Conservation (phyloP, 495 filamentous ascomycete species). For the Xylaria curta region DNA sequence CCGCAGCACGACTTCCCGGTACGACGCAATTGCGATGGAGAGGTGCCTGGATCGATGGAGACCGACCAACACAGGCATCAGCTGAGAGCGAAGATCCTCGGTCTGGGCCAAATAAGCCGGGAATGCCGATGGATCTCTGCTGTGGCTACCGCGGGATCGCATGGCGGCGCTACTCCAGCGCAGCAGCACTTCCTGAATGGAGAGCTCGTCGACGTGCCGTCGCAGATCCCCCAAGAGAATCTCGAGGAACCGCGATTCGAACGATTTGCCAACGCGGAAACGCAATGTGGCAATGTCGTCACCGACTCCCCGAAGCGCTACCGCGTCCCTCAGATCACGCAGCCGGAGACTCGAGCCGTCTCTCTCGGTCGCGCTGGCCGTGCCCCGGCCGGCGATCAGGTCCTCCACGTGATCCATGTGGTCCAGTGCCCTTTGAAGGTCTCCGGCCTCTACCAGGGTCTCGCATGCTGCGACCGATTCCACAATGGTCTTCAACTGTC, state of each 20-base stretch:
- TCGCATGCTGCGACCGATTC: constrained; percentile 79
- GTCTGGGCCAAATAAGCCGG: constrained; percentile 77
- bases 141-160: constrained; percentile 66
- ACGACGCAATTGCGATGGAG: constrained; percentile 78
- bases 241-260: constrained; percentile 80
- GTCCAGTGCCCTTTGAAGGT: constrained; percentile 79
- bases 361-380: constrained; percentile 16
- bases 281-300: constrained; percentile 76
- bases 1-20: constrained; percentile 83
- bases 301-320: constrained; percentile 80
- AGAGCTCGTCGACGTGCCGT: constrained; percentile 79
- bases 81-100: constrained; percentile 68
- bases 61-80: constrained; percentile 74
- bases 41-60: constrained; percentile 80
- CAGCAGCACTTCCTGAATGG: constrained; percentile 73
- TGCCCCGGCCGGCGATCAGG: constrained; percentile 68
- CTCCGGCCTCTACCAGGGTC: constrained; percentile 76
- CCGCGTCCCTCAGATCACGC: constrained; percentile 78
- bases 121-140: constrained; percentile 66
- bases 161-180: constrained; percentile 69
- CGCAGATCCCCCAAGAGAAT: constrained; percentile 80
- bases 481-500: constrained; percentile 80
- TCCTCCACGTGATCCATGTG: constrained; percentile 77
- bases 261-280: constrained; percentile 82
- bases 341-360: constrained; percentile 48